Base-by-base conservation (phyloP, 2,329 filamentous ascomycete genomes). In the Ophiosphaerella herpotricha region DNA sequence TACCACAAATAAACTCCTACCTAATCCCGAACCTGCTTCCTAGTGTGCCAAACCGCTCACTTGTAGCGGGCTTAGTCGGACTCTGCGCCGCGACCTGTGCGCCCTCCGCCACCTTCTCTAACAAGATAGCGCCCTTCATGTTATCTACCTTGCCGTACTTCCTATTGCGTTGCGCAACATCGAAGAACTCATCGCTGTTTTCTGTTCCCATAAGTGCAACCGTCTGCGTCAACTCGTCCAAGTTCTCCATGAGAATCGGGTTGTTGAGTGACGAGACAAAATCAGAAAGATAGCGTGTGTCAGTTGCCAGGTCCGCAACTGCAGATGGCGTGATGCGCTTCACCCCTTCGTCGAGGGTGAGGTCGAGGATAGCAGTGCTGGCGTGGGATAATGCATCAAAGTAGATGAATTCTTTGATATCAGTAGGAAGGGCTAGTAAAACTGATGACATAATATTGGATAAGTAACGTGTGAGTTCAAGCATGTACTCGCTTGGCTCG, bases 341-440 rank as follows among this genome's bases (percentile, higher is more conserved):
- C 31, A 97, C 91, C 29, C 88, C 84, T 0, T 85, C 77, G 9
- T 91, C 88, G 34, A 97, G 80, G 0, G 91, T 90, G 8, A 96
- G 82, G 21, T 85, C 84, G 55, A 96, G 75, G 48, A 97, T 94
- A 73, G 89, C 90, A 54, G 89, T 89, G 3, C 90, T 88, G 2
- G 94, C 91, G 73, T 99, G 94, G 47, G 87, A 91, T 32, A 99
- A 82, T 0, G 94, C 94, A 70, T 97, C 94, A 68, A 96, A 97
- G 76, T 99, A 97, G 63, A 99, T 96, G 48, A 97, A 85, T 71
- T 96, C 91, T 71, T 97, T 97, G 74, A 99, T 97, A 66, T 96
- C 90, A 26, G 91, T 86, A 0, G 95, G 94, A n/a, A 99, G 78
- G 1, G 92, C 93, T 2, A 99, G 82, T 5, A 99, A 81, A 0